phyloP scores from a whole-genome alignment of 2,329 filamentous ascomycete genomes.

The Xylariales sp. region DNA sequence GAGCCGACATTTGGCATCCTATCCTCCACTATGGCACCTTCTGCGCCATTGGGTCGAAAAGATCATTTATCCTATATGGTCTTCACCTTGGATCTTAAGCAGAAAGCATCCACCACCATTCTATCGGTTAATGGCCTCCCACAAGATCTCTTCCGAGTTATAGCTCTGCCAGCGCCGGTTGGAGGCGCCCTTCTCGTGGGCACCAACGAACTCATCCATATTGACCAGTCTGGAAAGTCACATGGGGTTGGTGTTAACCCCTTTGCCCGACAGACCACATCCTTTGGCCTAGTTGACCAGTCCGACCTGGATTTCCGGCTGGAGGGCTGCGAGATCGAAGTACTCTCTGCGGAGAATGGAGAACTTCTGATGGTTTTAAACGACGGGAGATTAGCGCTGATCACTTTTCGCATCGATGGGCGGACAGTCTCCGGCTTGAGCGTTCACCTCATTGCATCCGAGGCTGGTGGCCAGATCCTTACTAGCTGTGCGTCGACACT shows the following conservation, averaged over 20 bases:
- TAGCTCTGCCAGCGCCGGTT: constrained; percentile 79
- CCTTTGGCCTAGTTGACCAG: constrained; percentile 83
- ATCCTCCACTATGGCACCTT: constrained; percentile 69
- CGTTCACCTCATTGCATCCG: constrained; percentile 59
- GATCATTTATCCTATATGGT: constrained; percentile 89
- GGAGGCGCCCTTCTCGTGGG: constrained; percentile 86
- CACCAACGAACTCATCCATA: constrained; percentile 85
- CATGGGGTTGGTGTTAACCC: constrained; percentile 91
- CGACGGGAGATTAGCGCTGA: constrained; percentile 67
- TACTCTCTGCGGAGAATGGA: constrained; percentile 70
- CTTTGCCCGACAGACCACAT: constrained; percentile 77
- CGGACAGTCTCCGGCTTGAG: constrained; percentile 83
- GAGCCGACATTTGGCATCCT: constrained; percentile 96
- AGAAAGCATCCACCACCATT: constrained; percentile 88
- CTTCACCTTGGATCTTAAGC: constrained; percentile 90
- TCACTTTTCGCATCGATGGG: constrained; percentile 85
- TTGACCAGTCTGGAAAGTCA: constrained; percentile 91
- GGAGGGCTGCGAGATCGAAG: constrained; percentile 75
- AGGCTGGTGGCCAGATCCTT: constrained; percentile 60
- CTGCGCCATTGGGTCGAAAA: constrained; percentile 74
- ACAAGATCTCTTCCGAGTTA: constrained; percentile 77
- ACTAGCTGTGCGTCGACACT: constrained; percentile 64
- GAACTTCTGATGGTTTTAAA: constrained; percentile 81
- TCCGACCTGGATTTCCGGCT: constrained; percentile 74
- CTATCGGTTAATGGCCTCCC: constrained; percentile 82